Evolutionary conservation across 768 basidiomycete genomes (phyloP), one percentile per base, ranked within the genome.

Genomic region (Aureoboletus auriporus): DNA sequence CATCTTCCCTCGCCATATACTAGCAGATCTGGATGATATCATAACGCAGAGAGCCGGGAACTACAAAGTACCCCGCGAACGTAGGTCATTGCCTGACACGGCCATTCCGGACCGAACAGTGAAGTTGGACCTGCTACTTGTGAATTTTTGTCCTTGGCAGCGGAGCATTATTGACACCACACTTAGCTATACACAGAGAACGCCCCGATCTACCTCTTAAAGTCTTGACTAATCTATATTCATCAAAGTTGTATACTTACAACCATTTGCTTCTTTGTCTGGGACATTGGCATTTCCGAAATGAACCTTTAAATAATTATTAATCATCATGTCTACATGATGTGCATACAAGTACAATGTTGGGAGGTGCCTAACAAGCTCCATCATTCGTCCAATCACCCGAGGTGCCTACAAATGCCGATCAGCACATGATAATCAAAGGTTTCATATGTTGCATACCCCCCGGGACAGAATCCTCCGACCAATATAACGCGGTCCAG

Each of bases 401-500:
- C 16, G 74, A 70, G 31, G 71, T 23, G 37, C 76, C 80, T 82
- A 42, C n/a, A 47, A 41, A 6, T 7, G 10, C 9, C 31, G 31
- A 13, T 33, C 31, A 33, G 31, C 2, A 13, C 31, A 13, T 33
- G 31, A 4, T 13, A 13, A 33, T 7, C 31, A 33, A 23, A 23
- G 20, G 20, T 23, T 23, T 33, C 10, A 33, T 33, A 33, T 33
- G 31, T 20, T 34, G 39, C 64, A 39, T 54, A 70, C 72, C 68
- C 52, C 70, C 63, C 8, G 82, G 83, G 36, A 60, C 70, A 57
- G 82, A 75, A 37, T 70, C 72, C 60, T 84, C 66, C 14, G 80
- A 76, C 82, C 84, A 83, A 77, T 78, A 84, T 46, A 78, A 73
- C 3, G 82, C 80, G 11, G 73, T 75, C 72, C 71, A 76, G 37